Evolutionary conservation across 441 rosid genomes (phyloP).

Genomic region (Bocquillonia castaneifolia): DNA sequence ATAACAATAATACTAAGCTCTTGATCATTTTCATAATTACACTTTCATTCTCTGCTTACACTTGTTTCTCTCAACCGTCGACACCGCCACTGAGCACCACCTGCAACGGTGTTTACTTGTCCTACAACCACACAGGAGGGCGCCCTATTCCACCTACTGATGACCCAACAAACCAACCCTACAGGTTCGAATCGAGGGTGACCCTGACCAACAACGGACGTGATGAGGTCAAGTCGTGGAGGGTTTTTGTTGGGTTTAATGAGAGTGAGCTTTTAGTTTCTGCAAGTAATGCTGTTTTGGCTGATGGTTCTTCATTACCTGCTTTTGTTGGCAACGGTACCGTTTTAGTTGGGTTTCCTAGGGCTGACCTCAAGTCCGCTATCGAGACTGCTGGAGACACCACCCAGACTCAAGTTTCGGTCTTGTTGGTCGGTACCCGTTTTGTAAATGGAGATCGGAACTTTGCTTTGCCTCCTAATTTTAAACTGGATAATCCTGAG

Average conservation of each 20-base stretch:
- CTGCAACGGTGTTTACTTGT: slow-evolving; percentile 64
- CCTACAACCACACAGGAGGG: slow-evolving; percentile 55
- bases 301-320: slow-evolving; percentile 60
- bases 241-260: slow-evolving; percentile 56
- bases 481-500: slow-evolving; percentile 62
- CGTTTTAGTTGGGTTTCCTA: slow-evolving; percentile 60
- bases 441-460: slow-evolving; percentile 51
- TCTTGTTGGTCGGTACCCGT: slow-evolving; percentile 73
- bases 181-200: slow-evolving; percentile 67
- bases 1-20: background rate
- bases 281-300: slow-evolving; percentile 51
- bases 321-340: slow-evolving; percentile 70
- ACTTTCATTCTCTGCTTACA: slow-evolving; percentile 17
- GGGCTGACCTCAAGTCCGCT: slow-evolving; percentile 70
- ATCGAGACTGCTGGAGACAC: slow-evolving; percentile 82
- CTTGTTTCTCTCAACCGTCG: slow-evolving; percentile 31
- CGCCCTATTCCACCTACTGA: slow-evolving; percentile 52
- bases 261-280: slow-evolving; percentile 68
- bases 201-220: slow-evolving; percentile 69
- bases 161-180: slow-evolving; percentile 49
- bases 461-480: slow-evolving; percentile 49
- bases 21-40: slow-evolving; percentile 7
- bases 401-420: slow-evolving; percentile 61
- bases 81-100: slow-evolving; percentile 41
- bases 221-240: slow-evolving; percentile 72